A percentile compares a stretch with the other conserved stretches of the same genome.
phyloP scores from a whole-genome alignment of 768 basidiomycete genomes.

The Boletus edulis region DNA sequence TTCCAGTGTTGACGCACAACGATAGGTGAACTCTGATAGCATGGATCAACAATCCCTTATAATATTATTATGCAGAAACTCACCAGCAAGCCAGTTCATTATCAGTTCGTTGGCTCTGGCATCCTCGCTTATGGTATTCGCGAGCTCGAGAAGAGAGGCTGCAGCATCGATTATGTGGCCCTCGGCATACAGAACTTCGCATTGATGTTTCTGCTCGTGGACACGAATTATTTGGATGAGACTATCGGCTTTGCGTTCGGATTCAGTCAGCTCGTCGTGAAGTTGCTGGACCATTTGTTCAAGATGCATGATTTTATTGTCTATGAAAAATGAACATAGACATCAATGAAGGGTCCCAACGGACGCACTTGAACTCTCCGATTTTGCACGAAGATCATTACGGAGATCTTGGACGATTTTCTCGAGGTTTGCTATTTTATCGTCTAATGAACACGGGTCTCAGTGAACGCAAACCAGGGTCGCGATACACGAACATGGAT shows the following conservation, averaged over 20 bases:
- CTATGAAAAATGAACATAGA: not conserved
- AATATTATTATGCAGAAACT: not conserved
- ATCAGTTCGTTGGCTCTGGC: not conserved
- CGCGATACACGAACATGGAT: not conserved
- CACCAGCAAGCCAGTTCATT: conserved; percentile 1
- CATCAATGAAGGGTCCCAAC: not conserved
- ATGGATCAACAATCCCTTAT: not conserved
- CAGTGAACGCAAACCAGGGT: not conserved
- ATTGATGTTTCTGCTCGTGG: not conserved
- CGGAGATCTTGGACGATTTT: not conserved
- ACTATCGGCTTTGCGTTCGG: not conserved
- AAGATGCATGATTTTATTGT: not conserved
- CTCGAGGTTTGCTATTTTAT: not conserved
- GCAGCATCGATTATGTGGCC: not conserved
- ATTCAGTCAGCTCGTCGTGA: not conserved
- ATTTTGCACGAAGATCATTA: not conserved
- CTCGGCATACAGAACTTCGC: not conserved
- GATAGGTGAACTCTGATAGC: not conserved
- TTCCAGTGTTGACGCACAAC: not conserved
- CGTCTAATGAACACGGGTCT: not conserved
- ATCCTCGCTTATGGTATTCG: not conserved
- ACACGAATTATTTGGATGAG: not conserved
- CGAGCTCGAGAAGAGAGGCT: not conserved
- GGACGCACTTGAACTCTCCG: not conserved
- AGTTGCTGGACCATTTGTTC: not conserved